Evolutionary conservation across 257 asterid species (phyloP).

Genomic region (Fraxinus americana): DNA sequence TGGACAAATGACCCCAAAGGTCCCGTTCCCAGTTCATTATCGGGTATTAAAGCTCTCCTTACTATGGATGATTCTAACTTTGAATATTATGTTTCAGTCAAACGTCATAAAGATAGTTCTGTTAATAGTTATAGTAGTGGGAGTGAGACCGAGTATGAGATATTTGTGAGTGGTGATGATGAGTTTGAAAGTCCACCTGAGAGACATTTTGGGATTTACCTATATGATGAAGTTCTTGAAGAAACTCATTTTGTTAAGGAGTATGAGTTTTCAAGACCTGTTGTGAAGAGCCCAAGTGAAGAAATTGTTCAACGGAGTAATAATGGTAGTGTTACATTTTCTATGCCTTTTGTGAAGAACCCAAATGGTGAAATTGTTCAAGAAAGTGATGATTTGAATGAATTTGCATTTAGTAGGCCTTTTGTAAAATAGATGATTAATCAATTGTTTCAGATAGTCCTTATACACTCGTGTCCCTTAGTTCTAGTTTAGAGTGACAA

Average conservation of each 20-base stretch:
- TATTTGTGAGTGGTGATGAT: conserved; percentile 60
- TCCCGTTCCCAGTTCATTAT: conserved; percentile 25
- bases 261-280: conserved; percentile 36
- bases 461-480: background rate
- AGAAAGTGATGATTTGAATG: conserved; percentile 26
- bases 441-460: background rate
- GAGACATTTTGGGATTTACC: conserved; percentile 31
- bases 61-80: conserved; percentile 78
- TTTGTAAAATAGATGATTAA: conserved; percentile 28
- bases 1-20: conserved; percentile 43
- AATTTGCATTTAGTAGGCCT: conserved; percentile 29
- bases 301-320: conserved; percentile 29
- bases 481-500: conserved; percentile 26
- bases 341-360: conserved; percentile 39
- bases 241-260: conserved; percentile 39
- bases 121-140: conserved; percentile 53
- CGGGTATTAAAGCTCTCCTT: conserved; percentile 94
- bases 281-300: conserved; percentile 32
- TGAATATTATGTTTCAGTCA: conserved; percentile 48
- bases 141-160: conserved; percentile 51
- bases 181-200: conserved; percentile 45
- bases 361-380: conserved; percentile 32
- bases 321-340: conserved; percentile 20
- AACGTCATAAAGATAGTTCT: conserved; percentile 32
- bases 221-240: conserved; percentile 42